Conservation (phyloP, 306 rosid genomes). For the Aeschynomene evenia region DNA sequence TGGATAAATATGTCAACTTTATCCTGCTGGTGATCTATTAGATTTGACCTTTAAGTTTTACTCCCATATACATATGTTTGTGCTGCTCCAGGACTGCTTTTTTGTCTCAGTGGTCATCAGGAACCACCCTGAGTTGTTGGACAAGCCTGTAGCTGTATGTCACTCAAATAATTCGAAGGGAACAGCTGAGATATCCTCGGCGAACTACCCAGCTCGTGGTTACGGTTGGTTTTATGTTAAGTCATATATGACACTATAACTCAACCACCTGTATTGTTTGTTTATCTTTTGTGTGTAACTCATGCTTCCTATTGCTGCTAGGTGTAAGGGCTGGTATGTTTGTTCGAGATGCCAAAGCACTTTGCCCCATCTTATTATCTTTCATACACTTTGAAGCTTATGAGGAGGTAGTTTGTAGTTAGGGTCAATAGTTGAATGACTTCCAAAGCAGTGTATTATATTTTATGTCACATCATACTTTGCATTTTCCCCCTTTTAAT, state of each 20-base stretch:
- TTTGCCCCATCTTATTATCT: constrained; percentile 70
- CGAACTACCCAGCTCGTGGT: constrained; percentile 92
- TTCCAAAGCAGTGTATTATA: constrained; percentile 20
- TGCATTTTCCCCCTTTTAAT: neutral
- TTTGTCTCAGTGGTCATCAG: constrained; percentile 87
- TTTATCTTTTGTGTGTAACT: constrained; percentile 12
- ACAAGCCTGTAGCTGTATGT: constrained; percentile 88
- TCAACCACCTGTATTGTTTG: constrained; percentile 8
- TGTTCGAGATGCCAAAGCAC: constrained; percentile 85
- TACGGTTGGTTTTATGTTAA: constrained; percentile 59
- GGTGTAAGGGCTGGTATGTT: constrained; percentile 93
- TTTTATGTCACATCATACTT: neutral
- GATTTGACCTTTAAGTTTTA: constrained; percentile 5
- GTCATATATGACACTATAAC: constrained; percentile 17
- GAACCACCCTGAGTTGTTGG: constrained; percentile 58
- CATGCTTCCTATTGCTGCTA: constrained; percentile 33
- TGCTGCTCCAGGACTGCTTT: constrained; percentile 83
- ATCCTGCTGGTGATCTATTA: neutral
- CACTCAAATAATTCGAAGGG: constrained; percentile 90
- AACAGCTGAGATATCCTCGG: constrained; percentile 95
- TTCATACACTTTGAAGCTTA: constrained; percentile 91
- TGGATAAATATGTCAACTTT: constrained; percentile 4
- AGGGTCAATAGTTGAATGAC: constrained; percentile 1
- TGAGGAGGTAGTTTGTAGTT: constrained; percentile 62
- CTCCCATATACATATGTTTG: constrained; percentile 8